Evolutionary conservation across 805 yeast genomes (phyloP).

Genomic region (Cyberlindnera maclurae): DNA sequence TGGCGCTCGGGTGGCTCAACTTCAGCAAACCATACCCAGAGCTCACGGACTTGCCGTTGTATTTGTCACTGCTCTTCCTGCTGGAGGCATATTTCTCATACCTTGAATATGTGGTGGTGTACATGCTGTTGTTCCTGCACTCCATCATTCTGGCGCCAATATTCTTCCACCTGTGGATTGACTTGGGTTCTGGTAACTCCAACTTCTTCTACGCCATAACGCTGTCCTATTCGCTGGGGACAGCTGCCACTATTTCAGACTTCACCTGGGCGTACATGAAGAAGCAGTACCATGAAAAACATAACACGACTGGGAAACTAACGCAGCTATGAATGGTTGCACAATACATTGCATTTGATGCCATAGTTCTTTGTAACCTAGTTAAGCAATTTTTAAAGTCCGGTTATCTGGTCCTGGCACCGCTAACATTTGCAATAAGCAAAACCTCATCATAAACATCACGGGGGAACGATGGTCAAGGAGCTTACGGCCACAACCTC

Average conservation of each 20-base stretch:
- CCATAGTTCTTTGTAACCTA: no score
- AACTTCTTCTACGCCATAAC: constrained; percentile 95
- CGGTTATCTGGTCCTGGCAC: no score
- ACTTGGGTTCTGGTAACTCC: constrained; percentile 89
- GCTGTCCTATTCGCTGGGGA: constrained; percentile 65
- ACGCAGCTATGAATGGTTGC: neutral
- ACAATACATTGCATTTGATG: no score
- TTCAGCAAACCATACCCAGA: constrained; percentile 84
- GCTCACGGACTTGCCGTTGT: constrained; percentile 64
- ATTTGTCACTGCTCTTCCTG: constrained; percentile 39
- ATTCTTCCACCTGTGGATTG: constrained; percentile 92
- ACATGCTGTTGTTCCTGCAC: constrained; percentile 46
- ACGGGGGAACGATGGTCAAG: no score
- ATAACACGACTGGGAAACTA: neutral
- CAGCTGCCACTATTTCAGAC: constrained; percentile 64
- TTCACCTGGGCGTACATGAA: constrained; percentile 59
- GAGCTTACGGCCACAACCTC: no score
- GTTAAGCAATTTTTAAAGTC: no score
- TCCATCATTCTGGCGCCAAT: constrained; percentile 72
- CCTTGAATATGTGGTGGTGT: constrained; percentile 40
- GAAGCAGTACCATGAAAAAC: constrained; percentile 11
- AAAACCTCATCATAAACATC: no score
- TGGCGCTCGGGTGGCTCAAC: constrained; percentile 44
- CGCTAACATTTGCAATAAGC: no score
- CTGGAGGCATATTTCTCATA: constrained; percentile 40